Evolutionary conservation across 768 basidiomycete species (phyloP), one percentile per base, ranked within the genome.

Genomic region (Dioszegia crocea): DNA sequence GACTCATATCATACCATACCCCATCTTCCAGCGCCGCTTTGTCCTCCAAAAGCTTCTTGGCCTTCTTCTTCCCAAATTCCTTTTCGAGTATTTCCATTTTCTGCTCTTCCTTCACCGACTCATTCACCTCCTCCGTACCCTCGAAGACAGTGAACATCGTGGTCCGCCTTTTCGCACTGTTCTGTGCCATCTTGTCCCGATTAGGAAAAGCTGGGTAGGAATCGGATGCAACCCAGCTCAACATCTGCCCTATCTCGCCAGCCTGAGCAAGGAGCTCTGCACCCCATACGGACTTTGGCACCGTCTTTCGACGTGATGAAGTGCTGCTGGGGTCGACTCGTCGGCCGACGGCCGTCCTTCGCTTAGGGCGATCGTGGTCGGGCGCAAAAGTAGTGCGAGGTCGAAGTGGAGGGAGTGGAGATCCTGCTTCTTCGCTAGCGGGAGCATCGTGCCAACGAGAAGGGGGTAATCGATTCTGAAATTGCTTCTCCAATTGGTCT

Each of bases 1-100:
- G 52, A 24, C 57, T 61, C 62, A 61, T 66, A 51, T 74, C 70
- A 31, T 71, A 74, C 33, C 51, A 39, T 38, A 49, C 60, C 5
- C 67, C 72, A 50, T 64, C 57, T 40, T 71, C 70, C 11, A 58
- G 31, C 1, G 57, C 66, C 6, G 65, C 21, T 12, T 65, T 49
- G 9, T 66, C 72, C 30, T 43, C 33, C 10, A 48, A 54, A n/a
- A 71, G 59, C 51, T 64, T 65, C 17, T 43, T 51, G 10, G 67
- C 67, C 45, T 66, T 73, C 23, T 50, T 57, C 56, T 62, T 60
- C 16, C 57, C 61, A 30, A 52, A 62, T 41, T 26, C 19, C 27
- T 38, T 30, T 16, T 31, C 41, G 14, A 54, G 52, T 8, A 10
- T 31, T 31, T 41, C 24, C n/a, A 39, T 31, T 31, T 41, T 14